Evolutionary conservation across 345 rosid genomes (phyloP).

Genomic region (Zanthoxylum bungeanum): DNA sequence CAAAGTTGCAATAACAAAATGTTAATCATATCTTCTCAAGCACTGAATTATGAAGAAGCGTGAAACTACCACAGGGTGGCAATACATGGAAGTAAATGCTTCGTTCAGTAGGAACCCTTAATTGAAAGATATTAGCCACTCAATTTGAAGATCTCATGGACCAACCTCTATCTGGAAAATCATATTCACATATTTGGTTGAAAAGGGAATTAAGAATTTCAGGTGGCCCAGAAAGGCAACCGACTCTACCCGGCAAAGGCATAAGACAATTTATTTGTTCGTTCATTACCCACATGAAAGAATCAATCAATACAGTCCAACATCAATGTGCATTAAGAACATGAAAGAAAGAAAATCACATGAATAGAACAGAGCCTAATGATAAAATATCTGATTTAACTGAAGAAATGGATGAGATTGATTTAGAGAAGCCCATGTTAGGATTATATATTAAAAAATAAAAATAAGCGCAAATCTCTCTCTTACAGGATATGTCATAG

Average conservation of each 20-base stretch:
- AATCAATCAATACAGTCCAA: conserved; percentile 13
- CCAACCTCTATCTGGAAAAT: not conserved
- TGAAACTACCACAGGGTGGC: conserved; percentile 5
- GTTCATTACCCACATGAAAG: conserved; percentile 3
- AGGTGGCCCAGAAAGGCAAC: conserved; percentile 33
- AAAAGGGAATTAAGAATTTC: conserved; percentile 6
- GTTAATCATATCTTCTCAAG: not conserved
- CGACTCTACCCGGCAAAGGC: conserved; percentile 16
- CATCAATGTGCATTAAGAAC: conserved; percentile 12
- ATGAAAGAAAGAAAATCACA: conserved; percentile 3
- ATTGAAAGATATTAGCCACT: conserved; percentile 22
- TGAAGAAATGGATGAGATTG: not conserved
- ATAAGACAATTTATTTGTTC: conserved; percentile 6
- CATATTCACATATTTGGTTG: conserved; percentile 25
- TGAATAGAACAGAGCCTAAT: not conserved
- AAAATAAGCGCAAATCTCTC: not conserved
- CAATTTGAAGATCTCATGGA: conserved; percentile 21
- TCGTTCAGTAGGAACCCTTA: conserved; percentile 5
- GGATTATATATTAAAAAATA: not conserved
- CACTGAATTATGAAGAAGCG: not conserved
- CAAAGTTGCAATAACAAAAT: not conserved
- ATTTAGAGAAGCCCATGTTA: conserved; percentile 7
- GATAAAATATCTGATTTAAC: conserved; percentile 7
- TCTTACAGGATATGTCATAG: conserved; percentile 4
- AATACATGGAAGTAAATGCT: conserved; percentile 2